Base-by-base conservation (phyloP, 2,329 filamentous ascomycete species). In the Penicillium sp. region DNA sequence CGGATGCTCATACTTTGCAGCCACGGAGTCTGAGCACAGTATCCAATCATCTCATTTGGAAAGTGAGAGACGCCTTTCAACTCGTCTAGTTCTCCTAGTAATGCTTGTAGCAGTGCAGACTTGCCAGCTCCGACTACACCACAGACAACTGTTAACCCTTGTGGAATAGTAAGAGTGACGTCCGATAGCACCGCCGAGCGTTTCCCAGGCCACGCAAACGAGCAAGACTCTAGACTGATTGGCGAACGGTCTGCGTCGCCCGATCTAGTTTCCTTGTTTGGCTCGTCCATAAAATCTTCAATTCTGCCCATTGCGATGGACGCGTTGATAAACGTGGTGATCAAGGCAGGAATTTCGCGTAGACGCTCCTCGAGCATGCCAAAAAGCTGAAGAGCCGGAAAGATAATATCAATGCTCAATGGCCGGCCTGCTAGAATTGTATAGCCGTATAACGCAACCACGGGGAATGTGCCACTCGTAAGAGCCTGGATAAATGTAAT, bases 261-360 rank as follows among this genome's bases (percentile, higher is more conserved):
- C 26, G 81, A 78, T 28, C 83, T 81, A 59, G 85, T 86, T 61
- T 94, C 85, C 63, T 91, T 90, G 65, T 96, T 85, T 0, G 90
- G 90, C 70, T 96, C 91, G 0, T 79, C 76, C 90, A 96, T 95
- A 73, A 95, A 96, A 21, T 83, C 81, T 65, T 96, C 89, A 20
- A 96, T 90, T 62, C 91, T 86, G 8, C 83, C 84, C 60, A 96
- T 84, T 0, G 91, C 88, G 18, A 96, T 87, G n/a, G 83, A 86
- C 0, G 91, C 89, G 64, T 96, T 95, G 62, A 95, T 81, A 4
- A 93, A 74, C 0, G 87, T 83, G 0, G 88, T 91, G 45, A 95
- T 85, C 9, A 96, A 75, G 28, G 83, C 79, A 2, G 92, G 92
- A 0, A 95, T 74, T 52, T 91, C 88, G 55, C 86, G 84, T 49